Evolutionary conservation across 2,329 filamentous ascomycete species (phyloP), one percentile per base, ranked within the genome.

Genomic region (Colletotrichum australisinense): DNA sequence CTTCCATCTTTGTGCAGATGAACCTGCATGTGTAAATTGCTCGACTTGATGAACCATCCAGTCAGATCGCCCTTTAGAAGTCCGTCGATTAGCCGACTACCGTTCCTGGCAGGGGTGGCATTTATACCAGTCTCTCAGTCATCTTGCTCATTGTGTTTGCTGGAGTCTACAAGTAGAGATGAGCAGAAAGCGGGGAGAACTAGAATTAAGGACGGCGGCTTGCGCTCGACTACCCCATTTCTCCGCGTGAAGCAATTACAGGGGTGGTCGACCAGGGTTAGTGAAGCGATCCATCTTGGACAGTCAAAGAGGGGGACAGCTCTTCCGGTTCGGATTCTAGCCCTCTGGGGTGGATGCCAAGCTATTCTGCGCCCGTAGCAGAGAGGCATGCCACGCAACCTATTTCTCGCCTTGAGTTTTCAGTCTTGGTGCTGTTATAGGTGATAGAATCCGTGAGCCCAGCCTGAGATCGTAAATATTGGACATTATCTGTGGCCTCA

Each of bases 241-340:
- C 67, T 73, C 70, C 55, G 70, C 70, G 70, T 57, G 22, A 57
- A 57, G 53, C 60, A 55, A 30, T 65, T 22, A 32, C 60, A 70
- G 46, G 67, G 70, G 53, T 53, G 9, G 9, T 35, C 26, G 52
- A 32, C 69, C 26, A 55, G 70, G 53, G 24, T 30, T 12, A 53
- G 24, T 56, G 53, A 72, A 55, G 42, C 49, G 65, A 59, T 59
- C 38, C 57, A 26, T 67, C 8, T 52, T n/a, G 5, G 12, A 42
- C 38, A 42, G 16, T 42, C 16, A 19, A 16, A 16, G 30, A 59
- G 63, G 32, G 65, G 58, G 35, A 38, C 11, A 55, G 56, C 22
- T 42, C 55, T 58, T 72, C 69, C 65, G 28, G 22, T 9, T 30
- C 28, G 11, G 38, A 55, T 22, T 42, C 32, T 55, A 16, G 42